These are phyloP conservation scores for Xylaria longipes DNA, from an alignment of 495 filamentous ascomycete species.

Conservation along the genomic window DNA sequence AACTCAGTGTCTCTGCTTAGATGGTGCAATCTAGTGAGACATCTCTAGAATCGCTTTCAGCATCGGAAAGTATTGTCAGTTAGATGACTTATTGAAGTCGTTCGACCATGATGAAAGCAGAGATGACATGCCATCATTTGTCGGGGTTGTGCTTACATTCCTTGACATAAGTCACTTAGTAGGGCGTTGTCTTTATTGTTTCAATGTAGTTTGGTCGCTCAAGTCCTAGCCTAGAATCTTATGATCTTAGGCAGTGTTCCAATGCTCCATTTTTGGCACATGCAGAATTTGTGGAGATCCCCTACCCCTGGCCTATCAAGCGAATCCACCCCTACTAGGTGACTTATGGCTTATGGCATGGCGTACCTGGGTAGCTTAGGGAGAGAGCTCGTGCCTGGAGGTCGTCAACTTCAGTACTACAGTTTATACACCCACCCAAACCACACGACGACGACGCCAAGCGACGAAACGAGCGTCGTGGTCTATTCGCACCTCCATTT, in stretches of 20 bases:
- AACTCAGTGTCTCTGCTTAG: not conserved
- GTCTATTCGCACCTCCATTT: not conserved
- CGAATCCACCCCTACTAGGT: not conserved
- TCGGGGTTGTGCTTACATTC: not conserved
- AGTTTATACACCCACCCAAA: not conserved
- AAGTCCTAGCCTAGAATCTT: not conserved
- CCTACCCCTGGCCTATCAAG: not conserved
- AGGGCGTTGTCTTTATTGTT: not conserved
- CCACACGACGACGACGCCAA: slow-evolving; percentile 3
- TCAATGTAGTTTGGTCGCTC: not conserved
- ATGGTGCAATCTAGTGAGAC: not conserved
- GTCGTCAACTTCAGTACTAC: not conserved
- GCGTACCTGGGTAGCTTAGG: not conserved
- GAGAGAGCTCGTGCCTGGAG: not conserved
- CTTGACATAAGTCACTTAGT: not conserved
- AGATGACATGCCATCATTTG: not conserved
- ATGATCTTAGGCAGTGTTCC: not conserved
- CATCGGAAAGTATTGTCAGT: not conserved
- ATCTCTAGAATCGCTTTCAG: not conserved
- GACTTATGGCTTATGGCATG: not conserved
- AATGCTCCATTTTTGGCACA: not conserved
- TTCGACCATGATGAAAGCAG: not conserved
- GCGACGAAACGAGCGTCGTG: slow-evolving; percentile 6
- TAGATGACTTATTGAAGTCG: slow-evolving; percentile 2
- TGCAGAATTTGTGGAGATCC: not conserved